phyloP scores from a whole-genome alignment of 257 asterid genomes.

The Solanum acaule region DNA sequence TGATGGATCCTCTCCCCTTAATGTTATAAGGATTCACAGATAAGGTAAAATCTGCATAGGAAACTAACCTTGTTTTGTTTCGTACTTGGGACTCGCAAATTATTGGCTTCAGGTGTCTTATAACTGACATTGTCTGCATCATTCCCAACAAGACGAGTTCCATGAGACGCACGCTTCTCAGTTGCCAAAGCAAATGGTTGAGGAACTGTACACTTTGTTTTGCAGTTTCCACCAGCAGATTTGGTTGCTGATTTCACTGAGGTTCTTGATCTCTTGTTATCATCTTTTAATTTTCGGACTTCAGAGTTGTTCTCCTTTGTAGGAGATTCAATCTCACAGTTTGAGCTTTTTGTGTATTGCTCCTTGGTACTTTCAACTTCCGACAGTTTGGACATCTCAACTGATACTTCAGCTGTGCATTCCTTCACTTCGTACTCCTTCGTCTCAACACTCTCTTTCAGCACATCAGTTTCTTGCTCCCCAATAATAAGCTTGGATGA shows the following conservation, averaged over 20 bases:
- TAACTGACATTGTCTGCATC: slow-evolving; percentile 25
- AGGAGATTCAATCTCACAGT: slow-evolving; percentile 7
- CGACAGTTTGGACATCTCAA: slow-evolving; percentile 15
- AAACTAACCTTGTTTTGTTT: slow-evolving; percentile 41
- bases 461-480: slow-evolving; percentile 21
- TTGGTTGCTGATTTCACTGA: slow-evolving; percentile 28
- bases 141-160: slow-evolving; percentile 34
- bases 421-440: slow-evolving; percentile 60
- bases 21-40: background rate
- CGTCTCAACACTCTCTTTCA: slow-evolving; percentile 30
- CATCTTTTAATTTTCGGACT: slow-evolving; percentile 16
- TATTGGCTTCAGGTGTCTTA: slow-evolving; percentile 18
- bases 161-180: slow-evolving; percentile 64
- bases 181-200: slow-evolving; percentile 89
- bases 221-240: slow-evolving; percentile 41
- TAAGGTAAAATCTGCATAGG: background rate
- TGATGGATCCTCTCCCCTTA: background rate
- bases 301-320: slow-evolving; percentile 19
- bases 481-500: slow-evolving; percentile 24
- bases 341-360: slow-evolving; percentile 9
- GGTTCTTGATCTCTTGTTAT: slow-evolving; percentile 24
- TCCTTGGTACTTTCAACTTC: slow-evolving; percentile 18
- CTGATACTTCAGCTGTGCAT: slow-evolving; percentile 35
- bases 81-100: slow-evolving; percentile 6
- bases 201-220: slow-evolving; percentile 65